Evolutionary conservation across 257 asterid species (phyloP).

Genomic region (Nemophila menziesii): DNA sequence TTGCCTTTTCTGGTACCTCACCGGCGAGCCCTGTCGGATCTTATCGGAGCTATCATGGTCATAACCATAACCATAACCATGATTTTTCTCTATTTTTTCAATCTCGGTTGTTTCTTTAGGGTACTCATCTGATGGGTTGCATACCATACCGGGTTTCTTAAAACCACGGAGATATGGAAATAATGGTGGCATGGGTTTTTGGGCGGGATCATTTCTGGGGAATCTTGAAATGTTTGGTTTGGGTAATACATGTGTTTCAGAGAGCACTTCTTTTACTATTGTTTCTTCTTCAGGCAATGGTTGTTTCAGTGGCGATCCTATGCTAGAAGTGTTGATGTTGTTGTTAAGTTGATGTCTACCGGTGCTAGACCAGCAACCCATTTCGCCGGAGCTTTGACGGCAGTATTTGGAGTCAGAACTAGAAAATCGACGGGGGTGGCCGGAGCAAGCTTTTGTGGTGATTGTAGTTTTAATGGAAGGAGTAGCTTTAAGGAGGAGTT

Average conservation of each 20-base stretch:
- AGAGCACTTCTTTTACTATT: slow-evolving; percentile 52
- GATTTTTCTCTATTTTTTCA: slow-evolving; percentile 21
- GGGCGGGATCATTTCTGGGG: slow-evolving; percentile 16
- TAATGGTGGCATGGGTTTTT: slow-evolving; percentile 20
- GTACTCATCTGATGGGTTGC: slow-evolving; percentile 16
- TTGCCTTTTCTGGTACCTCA: slow-evolving; percentile 26
- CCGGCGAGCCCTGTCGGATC: slow-evolving; percentile 42
- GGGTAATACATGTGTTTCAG: slow-evolving; percentile 40
- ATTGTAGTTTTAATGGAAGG: background rate
- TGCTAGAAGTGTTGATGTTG: slow-evolving; percentile 4
- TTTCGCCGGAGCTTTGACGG: slow-evolving; percentile 1
- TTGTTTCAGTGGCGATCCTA: slow-evolving; percentile 35
- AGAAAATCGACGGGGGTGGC: no score
- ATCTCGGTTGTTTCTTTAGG: slow-evolving; percentile 22
- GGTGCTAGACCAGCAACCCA: slow-evolving; percentile 62
- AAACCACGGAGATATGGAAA: slow-evolving; percentile 1
- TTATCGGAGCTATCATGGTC: background rate
- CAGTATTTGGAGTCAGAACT: no score
- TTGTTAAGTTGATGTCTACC: slow-evolving; percentile 1
- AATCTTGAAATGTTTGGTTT: slow-evolving; percentile 10
- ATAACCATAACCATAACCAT: slow-evolving; percentile 12
- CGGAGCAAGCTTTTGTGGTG: background rate
- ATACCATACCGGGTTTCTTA: slow-evolving; percentile 15
- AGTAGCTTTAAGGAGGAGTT: slow-evolving; percentile 4
- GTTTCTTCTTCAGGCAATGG: slow-evolving; percentile 46